phyloP scores from a whole-genome alignment of 495 filamentous ascomycete genomes.

The Hamigera avellanea region DNA sequence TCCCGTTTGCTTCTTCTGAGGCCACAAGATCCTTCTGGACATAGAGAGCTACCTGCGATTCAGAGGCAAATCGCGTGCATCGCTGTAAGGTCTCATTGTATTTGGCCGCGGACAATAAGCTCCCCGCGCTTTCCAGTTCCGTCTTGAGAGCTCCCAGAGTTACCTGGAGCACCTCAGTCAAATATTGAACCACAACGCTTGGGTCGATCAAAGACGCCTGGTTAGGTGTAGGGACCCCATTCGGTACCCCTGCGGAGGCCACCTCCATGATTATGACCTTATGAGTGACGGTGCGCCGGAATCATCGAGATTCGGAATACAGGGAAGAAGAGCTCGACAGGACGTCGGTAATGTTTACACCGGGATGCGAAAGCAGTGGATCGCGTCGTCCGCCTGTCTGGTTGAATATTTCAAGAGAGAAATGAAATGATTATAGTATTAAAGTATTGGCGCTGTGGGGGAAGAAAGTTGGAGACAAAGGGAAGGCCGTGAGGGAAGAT shows the following conservation, averaged over 20 bases:
- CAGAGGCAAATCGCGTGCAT: constrained; percentile 80
- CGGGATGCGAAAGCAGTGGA: not conserved
- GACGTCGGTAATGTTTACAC: not conserved
- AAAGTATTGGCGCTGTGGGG: not conserved
- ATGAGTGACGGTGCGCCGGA: constrained; percentile 10
- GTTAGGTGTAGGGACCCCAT: constrained; percentile 32
- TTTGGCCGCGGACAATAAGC: constrained; percentile 61
- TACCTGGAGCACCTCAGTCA: constrained; percentile 65
- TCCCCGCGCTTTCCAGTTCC: constrained; percentile 71
- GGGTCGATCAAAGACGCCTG: constrained; percentile 40
- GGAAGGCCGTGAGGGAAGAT: not conserved
- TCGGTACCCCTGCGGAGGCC: constrained; percentile 32
- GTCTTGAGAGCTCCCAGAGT: constrained; percentile 71
- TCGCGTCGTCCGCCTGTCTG: constrained; percentile 1
- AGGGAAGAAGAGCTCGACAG: constrained; percentile 1
- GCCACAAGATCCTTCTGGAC: constrained; percentile 69
- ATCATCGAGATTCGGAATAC: constrained; percentile 18
- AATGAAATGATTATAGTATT: not conserved
- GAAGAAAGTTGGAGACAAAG: not conserved
- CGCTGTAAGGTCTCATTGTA: constrained; percentile 70
- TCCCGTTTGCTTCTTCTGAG: constrained; percentile 40
- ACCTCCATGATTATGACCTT: constrained; percentile 36
- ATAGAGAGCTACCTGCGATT: constrained; percentile 78
- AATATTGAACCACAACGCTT: constrained; percentile 60
- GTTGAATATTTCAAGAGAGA: not conserved